Evolutionary conservation across 345 rosid genomes (phyloP).

Genomic region (Eucalyptus urophylla): DNA sequence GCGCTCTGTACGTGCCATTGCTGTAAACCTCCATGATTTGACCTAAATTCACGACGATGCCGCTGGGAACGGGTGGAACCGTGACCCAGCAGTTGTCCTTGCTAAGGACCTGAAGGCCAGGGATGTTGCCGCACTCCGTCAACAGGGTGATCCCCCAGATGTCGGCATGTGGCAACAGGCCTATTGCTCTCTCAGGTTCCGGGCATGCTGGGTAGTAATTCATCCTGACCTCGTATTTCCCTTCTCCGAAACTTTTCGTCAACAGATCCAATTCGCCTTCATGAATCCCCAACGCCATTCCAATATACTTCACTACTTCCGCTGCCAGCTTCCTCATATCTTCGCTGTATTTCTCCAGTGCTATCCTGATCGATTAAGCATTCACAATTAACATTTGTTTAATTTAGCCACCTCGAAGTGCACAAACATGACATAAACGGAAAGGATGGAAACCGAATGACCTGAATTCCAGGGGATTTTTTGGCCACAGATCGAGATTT

Average conservation of each 20-base stretch:
- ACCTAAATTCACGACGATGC: conserved; percentile 3
- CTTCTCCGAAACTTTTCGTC: not conserved
- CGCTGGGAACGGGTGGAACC: not conserved
- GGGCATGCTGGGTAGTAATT: conserved; percentile 7
- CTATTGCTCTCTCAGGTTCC: not conserved
- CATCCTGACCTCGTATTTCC: not conserved
- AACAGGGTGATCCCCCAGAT: conserved; percentile 1
- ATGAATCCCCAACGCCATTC: not conserved
- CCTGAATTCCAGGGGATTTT: conserved; percentile 7
- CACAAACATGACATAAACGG: not conserved
- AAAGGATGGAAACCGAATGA: not conserved
- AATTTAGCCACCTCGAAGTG: not conserved
- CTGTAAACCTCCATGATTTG: conserved; percentile 10
- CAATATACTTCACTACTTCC: not conserved
- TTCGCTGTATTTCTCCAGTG: not conserved
- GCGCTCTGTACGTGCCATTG: conserved; percentile 3
- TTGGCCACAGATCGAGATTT: conserved; percentile 6
- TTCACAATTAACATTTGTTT: not conserved
- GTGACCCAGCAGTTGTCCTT: conserved; percentile 1
- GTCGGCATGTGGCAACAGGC: not conserved
- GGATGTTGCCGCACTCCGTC: not conserved
- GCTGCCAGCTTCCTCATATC: not conserved
- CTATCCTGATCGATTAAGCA: not conserved
- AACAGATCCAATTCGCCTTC: not conserved
- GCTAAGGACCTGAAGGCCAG: conserved; percentile 1